These are phyloP conservation scores for Ulota crispa DNA, from an alignment of 225 moss, liverwort and hornwort species.

Conservation along the genomic window DNA sequence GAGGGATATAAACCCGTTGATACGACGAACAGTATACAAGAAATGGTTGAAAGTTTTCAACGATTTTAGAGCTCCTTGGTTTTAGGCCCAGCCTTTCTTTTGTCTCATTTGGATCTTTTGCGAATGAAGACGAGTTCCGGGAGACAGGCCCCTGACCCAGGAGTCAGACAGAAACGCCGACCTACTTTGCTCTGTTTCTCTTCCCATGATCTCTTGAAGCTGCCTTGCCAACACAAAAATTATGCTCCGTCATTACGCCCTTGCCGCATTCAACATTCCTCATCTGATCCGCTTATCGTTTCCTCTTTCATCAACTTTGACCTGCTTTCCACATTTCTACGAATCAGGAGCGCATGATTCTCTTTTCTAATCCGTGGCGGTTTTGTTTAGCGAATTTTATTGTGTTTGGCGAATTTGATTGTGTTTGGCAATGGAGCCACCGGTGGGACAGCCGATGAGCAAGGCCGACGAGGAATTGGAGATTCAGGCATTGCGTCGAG, in stretches of 20 bases:
- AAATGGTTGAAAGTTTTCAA: not conserved
- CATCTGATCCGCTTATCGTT: not conserved
- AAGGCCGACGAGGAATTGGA: constrained; percentile 70
- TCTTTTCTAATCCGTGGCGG: not conserved
- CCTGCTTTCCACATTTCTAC: not conserved
- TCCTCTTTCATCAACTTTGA: not conserved
- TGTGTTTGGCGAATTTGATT: not conserved
- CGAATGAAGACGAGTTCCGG: not conserved
- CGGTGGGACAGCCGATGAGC: constrained; percentile 57
- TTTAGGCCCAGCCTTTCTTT: not conserved
- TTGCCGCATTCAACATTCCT: not conserved
- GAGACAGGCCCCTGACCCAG: not conserved
- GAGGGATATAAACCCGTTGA: too few relatives aligned
- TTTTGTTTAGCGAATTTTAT: not conserved
- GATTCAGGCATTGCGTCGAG: constrained; percentile 79
- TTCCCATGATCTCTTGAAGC: not conserved
- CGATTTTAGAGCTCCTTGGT: not conserved
- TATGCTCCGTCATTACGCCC: not conserved
- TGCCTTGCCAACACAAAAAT: not conserved
- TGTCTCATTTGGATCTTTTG: not conserved
- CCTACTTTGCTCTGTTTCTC: not conserved
- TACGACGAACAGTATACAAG: too few relatives aligned
- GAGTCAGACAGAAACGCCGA: not conserved
- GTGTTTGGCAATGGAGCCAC: constrained; percentile 39
- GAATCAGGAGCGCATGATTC: constrained; percentile 8